phyloP scores from a whole-genome alignment of 768 basidiomycete species.

The Xanthoconium purpureum region DNA sequence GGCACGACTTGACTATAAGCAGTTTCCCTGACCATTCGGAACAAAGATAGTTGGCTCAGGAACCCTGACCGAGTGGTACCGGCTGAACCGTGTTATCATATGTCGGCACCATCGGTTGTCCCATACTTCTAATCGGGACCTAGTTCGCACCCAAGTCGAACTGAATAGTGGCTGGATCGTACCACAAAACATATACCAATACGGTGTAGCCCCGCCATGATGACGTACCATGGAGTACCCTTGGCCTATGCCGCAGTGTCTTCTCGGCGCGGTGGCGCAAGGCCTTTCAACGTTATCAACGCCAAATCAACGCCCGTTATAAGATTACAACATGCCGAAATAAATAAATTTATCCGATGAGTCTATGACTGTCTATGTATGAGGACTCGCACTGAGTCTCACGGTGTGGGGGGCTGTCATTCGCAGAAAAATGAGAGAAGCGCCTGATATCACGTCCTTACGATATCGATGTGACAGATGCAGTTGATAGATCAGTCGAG shows the following conservation, averaged over 20 bases:
- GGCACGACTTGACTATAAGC: conserved; percentile 21
- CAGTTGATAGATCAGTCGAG: neutral
- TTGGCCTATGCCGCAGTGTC: neutral
- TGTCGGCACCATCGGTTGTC: conserved; percentile 22
- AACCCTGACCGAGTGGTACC: conserved; percentile 17
- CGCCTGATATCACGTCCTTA: neutral
- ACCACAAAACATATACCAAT: neutral
- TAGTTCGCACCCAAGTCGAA: conserved; percentile 4
- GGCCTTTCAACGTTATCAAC: conserved; percentile 1
- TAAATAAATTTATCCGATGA: conserved; percentile 9
- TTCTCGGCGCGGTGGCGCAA: conserved; percentile 7
- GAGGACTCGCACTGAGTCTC: conserved; percentile 3
- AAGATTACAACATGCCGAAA: conserved; percentile 8
- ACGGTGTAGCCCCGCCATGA: neutral
- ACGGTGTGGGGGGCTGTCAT: conserved; percentile 5
- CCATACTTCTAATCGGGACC: conserved; percentile 2
- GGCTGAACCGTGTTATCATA: conserved; percentile 12
- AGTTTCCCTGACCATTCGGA: conserved; percentile 25
- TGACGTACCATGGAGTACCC: neutral
- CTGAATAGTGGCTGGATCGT: conserved; percentile 3
- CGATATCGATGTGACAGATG: conserved; percentile 9
- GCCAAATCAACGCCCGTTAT: conserved; percentile 2
- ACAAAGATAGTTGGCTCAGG: conserved; percentile 22
- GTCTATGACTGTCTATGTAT: no score
- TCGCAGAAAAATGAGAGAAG: conserved; percentile 1